Conservation (phyloP, 768 basidiomycete species). For the Butyriboletus loyo region DNA sequence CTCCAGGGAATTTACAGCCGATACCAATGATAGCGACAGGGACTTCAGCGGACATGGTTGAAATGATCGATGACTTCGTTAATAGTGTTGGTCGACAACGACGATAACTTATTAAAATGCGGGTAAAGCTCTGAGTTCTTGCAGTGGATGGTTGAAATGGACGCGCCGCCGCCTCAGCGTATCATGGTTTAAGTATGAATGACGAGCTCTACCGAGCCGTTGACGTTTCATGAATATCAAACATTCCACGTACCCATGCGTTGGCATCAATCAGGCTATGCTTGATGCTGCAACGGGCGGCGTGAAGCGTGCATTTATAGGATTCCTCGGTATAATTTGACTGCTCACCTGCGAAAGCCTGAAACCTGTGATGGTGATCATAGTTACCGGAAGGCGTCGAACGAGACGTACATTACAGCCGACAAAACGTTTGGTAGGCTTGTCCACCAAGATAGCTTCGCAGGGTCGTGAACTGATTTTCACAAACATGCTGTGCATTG, state of each 20-base stretch:
- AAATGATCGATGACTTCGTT: slow-evolving; percentile 1
- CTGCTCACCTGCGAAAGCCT: background rate
- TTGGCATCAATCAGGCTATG: slow-evolving; percentile 11
- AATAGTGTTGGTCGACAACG: background rate
- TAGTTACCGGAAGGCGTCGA: background rate
- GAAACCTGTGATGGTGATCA: background rate
- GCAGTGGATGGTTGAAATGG: background rate
- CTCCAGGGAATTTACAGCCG: slow-evolving; percentile 33
- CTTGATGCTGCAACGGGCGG: background rate
- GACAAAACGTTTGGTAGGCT: too few relatives aligned
- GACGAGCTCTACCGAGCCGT: background rate
- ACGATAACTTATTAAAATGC: background rate
- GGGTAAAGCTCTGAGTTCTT: background rate
- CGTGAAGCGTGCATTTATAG: background rate
- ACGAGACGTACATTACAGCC: too few relatives aligned
- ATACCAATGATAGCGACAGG: slow-evolving; percentile 32
- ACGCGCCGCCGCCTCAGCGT: background rate
- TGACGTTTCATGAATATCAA: background rate
- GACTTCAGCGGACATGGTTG: slow-evolving; percentile 27
- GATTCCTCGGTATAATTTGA: background rate
- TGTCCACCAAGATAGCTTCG: background rate
- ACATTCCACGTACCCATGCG: background rate
- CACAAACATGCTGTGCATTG: background rate
- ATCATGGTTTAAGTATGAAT: slow-evolving; percentile 5
- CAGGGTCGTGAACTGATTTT: background rate